These are phyloP conservation scores for Morella rubra DNA, from an alignment of 306 rosid genomes.

Conservation along the genomic window DNA sequence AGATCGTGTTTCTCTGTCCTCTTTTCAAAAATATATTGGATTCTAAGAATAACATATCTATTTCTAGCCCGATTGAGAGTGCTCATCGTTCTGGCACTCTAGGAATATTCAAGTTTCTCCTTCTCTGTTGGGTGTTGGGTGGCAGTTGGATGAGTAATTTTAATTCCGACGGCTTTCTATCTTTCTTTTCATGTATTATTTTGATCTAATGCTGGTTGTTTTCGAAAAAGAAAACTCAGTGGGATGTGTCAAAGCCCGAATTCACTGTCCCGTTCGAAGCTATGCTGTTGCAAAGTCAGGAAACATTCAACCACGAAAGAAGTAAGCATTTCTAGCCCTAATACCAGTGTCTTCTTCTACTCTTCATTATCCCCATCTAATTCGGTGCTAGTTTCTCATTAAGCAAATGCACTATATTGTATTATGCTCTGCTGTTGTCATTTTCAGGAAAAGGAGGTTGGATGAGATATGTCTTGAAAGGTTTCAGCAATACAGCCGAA, in stretches of 20 bases:
- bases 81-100: too few relatives aligned
- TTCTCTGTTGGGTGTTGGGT: not conserved
- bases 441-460: slow-evolving; percentile 68
- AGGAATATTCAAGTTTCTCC: not conserved
- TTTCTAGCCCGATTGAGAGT: too few relatives aligned
- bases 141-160: not conserved
- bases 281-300: slow-evolving; percentile 53
- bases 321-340: slow-evolving; percentile 46
- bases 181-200: slow-evolving; percentile 12
- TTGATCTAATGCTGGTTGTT: slow-evolving; percentile 10
- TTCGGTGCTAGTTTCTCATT: not conserved
- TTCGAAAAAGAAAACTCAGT: slow-evolving; percentile 29
- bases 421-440: not conserved
- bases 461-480: slow-evolving; percentile 83
- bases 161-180: slow-evolving; percentile 12
- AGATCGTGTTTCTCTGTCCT: too few relatives aligned
- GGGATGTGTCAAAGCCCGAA: slow-evolving; percentile 39
- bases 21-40: too few relatives aligned
- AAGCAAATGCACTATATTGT: not conserved
- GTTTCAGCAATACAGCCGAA: slow-evolving; percentile 80
- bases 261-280: slow-evolving; percentile 39
- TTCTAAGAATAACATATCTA: too few relatives aligned
- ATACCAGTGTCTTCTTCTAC: not conserved
- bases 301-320: slow-evolving; percentile 50
- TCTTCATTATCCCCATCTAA: not conserved